phyloP scores from a whole-genome alignment of 2,329 filamentous ascomycete species.

The Diplodia seriata region DNA sequence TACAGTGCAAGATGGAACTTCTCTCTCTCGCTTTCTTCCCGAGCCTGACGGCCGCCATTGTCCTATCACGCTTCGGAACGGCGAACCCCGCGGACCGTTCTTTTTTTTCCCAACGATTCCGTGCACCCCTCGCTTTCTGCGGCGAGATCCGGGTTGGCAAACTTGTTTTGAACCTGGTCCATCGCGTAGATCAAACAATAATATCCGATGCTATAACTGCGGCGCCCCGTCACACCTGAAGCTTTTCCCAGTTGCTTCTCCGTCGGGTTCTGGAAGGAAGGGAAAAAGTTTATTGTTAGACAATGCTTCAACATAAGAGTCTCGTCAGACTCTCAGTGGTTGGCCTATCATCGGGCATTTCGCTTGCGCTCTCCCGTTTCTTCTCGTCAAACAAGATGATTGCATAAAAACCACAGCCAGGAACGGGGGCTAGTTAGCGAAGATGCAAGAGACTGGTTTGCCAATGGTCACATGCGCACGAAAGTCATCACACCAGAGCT shows the following conservation, averaged over 20 bases:
- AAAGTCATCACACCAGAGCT: background rate
- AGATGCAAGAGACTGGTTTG: background rate
- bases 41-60: background rate
- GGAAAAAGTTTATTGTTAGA: background rate
- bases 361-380: background rate
- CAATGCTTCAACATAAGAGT: no score
- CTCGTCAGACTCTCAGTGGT: no score
- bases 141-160: slow-evolving; percentile 1
- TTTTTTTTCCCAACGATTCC: no score
- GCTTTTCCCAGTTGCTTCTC: background rate
- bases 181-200: slow-evolving; percentile 6
- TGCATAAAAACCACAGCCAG: background rate
- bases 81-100: background rate
- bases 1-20: background rate
- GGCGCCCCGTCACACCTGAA: background rate
- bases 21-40: no score
- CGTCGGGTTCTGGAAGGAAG: background rate
- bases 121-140: background rate
- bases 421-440: background rate
- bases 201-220: background rate
- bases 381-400: background rate
- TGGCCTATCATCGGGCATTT: no score
- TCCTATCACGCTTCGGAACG: background rate
- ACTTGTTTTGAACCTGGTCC: background rate
- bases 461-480: background rate